Evolutionary conservation across 306 rosid genomes (phyloP), one percentile per base, ranked within the genome.

Genomic region (Hylodesmum podocarpum): DNA sequence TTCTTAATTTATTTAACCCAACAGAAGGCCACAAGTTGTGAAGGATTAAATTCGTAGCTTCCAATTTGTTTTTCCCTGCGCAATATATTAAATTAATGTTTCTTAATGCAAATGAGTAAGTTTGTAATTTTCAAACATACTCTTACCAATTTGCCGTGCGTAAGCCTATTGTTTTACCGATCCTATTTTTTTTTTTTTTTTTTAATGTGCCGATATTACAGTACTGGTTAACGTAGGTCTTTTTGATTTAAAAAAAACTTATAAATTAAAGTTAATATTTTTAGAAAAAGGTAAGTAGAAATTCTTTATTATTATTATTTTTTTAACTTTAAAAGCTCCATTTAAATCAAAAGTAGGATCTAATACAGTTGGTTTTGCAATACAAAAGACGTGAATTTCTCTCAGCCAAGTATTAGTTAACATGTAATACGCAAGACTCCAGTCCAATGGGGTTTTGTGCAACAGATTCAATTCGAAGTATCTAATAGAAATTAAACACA

Each of bases 391-490:
- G 41, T 33, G 19, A 73, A 59, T 59, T 59, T 59, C 22, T 41
- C 21, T 40, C 34, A 29, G 70, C 33, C 61, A 74, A 19, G 70
- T 61, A 18, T 18, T 28, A 59, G 5, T 74, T 14, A 44, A 53
- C 77, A 71, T 28, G 33, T 40, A 16, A 9, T 18, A 41, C 3
- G 12, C 33, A 5, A 27, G 57, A 40, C 54, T 39, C 57, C 11
- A 25, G 27, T 25, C 13, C 69, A 73, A 57, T 18, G 39, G 57
- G 78, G 43, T 29, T 4, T 43, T 41, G 33, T 57, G 68, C 57
- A 58, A 13, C 39, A 54, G 50, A 63, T 79, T 79, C 61, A 63
- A 64, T 64, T 72, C 40, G 27, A 80, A 72, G 80, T 15, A 58
- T 21, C 25, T 18, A 37, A 34, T 25, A 61, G 36, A 62, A 36